Conservation (phyloP, 345 rosid genomes). For the Linum lewisii region DNA sequence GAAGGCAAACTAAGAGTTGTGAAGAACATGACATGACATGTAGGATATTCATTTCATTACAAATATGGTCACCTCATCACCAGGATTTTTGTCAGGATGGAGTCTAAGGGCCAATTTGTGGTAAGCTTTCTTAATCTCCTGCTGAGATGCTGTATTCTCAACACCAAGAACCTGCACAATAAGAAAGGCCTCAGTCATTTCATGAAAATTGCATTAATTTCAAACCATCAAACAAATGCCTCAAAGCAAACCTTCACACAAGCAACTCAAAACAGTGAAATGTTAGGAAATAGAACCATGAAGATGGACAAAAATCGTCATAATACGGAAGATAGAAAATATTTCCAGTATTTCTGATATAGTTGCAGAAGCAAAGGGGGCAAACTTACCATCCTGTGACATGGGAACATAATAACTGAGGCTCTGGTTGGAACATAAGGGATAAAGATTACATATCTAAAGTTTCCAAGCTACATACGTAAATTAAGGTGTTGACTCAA, state of each 20-base stretch:
- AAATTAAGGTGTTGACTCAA: no score
- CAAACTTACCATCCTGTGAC: no score
- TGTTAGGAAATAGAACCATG: background rate
- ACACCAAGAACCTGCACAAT: conserved; percentile 67
- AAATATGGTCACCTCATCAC: conserved; percentile 48
- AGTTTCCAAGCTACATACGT: no score
- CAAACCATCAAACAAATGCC: background rate
- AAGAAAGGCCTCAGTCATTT: background rate
- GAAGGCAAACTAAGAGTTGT: conserved; percentile 1
- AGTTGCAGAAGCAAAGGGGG: no score
- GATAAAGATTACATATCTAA: no score
- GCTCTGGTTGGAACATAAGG: no score
- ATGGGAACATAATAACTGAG: no score
- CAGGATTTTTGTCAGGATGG: conserved; percentile 93
- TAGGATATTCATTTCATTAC: background rate
- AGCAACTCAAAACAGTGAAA: background rate
- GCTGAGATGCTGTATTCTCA: conserved; percentile 54
- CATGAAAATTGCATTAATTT: conserved; percentile 3
- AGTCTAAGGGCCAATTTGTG: conserved; percentile 73
- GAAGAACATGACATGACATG: background rate
- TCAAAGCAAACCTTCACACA: background rate
- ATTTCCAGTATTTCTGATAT: no score
- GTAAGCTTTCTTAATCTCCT: conserved; percentile 86
- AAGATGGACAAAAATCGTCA: background rate
- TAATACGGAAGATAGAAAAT: no score